Evolutionary conservation across 192 early-diverging fungal species (phyloP).

Genomic region (Endogone sp.): DNA sequence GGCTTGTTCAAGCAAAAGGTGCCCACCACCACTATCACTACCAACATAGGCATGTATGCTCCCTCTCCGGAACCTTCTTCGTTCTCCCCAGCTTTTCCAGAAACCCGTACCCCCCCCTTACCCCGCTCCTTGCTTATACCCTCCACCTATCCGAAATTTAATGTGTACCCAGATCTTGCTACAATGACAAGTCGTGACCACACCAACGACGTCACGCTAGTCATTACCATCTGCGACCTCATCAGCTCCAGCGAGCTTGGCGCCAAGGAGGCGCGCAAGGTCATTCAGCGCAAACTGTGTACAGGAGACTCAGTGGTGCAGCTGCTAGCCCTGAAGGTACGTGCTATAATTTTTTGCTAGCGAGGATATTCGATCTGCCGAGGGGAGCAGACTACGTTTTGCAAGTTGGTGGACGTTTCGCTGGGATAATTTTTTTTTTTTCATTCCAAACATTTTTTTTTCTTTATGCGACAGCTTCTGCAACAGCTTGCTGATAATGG

Average conservation of each 20-base stretch:
- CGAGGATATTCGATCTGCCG: too few species aligned
- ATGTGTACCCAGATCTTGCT: background rate
- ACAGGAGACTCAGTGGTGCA: conserved; percentile 11
- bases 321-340: conserved; percentile 22
- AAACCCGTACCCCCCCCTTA: background rate
- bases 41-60: conserved; percentile 20
- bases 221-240: conserved; percentile 20
- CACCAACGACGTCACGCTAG: conserved; percentile 20
- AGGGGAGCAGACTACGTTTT: too few species aligned
- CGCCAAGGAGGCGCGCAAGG: conserved; percentile 33
- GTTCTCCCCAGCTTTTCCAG: background rate
- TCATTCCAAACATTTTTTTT: too few species aligned
- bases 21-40: conserved; percentile 27
- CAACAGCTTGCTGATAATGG: background rate
- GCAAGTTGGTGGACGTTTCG: too few species aligned
- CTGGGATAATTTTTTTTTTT: too few species aligned
- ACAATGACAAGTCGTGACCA: conserved; percentile 12
- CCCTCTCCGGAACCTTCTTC: background rate
- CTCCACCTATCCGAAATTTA: background rate
- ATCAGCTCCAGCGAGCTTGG: conserved; percentile 25
- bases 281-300: conserved; percentile 27
- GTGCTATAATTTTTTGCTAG: background rate
- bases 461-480: background rate
- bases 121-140: background rate
- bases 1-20: conserved; percentile 16